These are phyloP conservation scores for Pseudotsuga menziesii DNA, from an alignment of 75 land plant species.

Conservation along the genomic window DNA sequence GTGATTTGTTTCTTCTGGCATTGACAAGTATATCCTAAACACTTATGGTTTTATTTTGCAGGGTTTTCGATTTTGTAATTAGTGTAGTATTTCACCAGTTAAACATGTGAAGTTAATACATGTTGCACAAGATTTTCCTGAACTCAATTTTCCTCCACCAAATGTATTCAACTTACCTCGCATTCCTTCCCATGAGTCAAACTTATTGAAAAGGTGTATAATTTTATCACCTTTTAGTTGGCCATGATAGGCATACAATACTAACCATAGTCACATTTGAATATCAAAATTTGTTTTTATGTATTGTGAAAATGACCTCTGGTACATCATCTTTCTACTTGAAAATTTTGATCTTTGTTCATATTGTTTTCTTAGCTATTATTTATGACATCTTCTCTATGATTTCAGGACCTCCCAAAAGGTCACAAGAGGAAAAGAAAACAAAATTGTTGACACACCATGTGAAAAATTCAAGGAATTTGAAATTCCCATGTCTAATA, in stretches of 20 bases:
- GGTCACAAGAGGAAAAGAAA: slow-evolving; percentile 3
- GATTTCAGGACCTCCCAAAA: slow-evolving; percentile 1
- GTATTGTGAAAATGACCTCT: too few relatives aligned
- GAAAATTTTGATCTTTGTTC: neutral
- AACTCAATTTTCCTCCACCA: slow-evolving; percentile 58
- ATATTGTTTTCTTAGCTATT: neutral
- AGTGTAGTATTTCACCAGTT: slow-evolving; percentile 74
- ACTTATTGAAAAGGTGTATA: slow-evolving; percentile 34
- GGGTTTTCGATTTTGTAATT: slow-evolving; percentile 80
- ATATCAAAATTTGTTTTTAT: too few relatives aligned
- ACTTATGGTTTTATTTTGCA: slow-evolving; percentile 13
- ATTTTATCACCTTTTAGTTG: too few relatives aligned
- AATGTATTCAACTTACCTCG: slow-evolving; percentile 71
- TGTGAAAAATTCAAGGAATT: slow-evolving; percentile 4
- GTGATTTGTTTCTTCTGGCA: neutral
- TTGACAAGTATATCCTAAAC: neutral
- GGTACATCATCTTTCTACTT: too few relatives aligned
- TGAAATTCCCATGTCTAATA: neutral
- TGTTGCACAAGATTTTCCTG: slow-evolving; percentile 44
- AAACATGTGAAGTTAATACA: slow-evolving; percentile 61
- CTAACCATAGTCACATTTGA: too few relatives aligned
- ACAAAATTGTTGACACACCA: neutral
- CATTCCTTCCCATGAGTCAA: slow-evolving; percentile 34
- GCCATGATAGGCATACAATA: too few relatives aligned
- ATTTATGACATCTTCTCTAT: neutral